Percentiles rank a stretch among this genome's conserved stretches.
Evolutionary conservation across 139 green algal species (phyloP).

Genomic region (Volvox africanus): DNA sequence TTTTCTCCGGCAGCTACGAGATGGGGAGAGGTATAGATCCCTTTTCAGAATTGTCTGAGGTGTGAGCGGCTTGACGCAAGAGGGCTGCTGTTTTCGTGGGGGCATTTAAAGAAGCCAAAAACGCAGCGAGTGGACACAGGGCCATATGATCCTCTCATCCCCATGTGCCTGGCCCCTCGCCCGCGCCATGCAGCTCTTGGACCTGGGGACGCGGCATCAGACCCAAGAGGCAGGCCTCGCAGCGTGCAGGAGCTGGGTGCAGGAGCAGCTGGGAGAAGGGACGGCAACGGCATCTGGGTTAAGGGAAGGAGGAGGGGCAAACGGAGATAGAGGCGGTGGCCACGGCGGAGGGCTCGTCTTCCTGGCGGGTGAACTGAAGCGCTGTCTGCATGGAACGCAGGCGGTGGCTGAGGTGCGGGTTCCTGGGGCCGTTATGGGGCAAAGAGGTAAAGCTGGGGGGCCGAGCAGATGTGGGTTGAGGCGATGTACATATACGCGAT

Average conservation of each 20-base stretch:
- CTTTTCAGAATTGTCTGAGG: background rate
- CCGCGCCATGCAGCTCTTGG: background rate
- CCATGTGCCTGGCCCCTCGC: background rate
- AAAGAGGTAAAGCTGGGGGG: too few relatives aligned
- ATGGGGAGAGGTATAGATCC: background rate
- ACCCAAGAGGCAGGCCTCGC: background rate
- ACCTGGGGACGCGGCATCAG: background rate
- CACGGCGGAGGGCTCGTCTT: background rate
- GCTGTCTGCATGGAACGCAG: too few relatives aligned
- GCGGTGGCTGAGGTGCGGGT: conserved; percentile 16
- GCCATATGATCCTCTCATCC: too few relatives aligned
- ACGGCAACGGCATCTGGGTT: background rate
- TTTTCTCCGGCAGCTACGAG: background rate
- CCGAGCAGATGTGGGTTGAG: too few relatives aligned
- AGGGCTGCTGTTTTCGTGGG: too few relatives aligned
- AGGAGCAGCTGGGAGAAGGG: background rate
- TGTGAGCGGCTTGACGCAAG: background rate
- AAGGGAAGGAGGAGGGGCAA: background rate
- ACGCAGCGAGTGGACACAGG: too few relatives aligned
- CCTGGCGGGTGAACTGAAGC: background rate
- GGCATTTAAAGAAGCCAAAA: too few relatives aligned
- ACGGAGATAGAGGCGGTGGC: background rate
- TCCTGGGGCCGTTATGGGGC: too few relatives aligned
- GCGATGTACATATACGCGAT: too few relatives aligned
- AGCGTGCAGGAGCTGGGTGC: background rate